A percentile compares a stretch with the other conserved stretches of the same genome.
Conservation (phyloP, 73 alveolate species). For the Paraurostyla sp. region DNA sequence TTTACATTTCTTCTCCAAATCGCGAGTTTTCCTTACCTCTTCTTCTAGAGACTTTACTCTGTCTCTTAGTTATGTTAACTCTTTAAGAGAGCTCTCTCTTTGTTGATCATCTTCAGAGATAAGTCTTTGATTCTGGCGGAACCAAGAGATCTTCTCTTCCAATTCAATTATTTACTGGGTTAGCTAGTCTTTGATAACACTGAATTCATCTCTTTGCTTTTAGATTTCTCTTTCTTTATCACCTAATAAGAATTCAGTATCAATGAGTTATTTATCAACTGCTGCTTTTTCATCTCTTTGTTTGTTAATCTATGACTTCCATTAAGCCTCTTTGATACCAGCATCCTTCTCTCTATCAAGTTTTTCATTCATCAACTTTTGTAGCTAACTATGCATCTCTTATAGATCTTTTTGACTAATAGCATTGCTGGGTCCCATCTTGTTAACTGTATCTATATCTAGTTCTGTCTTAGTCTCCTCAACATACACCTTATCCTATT, state of each 20-base stretch:
- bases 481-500: conserved; percentile 44
- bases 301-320: conserved; percentile 53
- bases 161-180: conserved; percentile 23
- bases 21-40: conserved; percentile 50
- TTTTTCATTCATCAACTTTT: conserved; percentile 39
- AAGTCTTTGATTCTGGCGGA: conserved; percentile 62
- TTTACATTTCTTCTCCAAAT: conserved; percentile 68
- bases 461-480: conserved; percentile 61
- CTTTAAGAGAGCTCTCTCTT: neutral
- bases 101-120: conserved; percentile 45
- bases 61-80: conserved; percentile 52
- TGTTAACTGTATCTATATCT: conserved; percentile 54
- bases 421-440: conserved; percentile 60
- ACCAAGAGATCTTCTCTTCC: conserved; percentile 61
- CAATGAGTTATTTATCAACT: conserved; percentile 52
- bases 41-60: conserved; percentile 23
- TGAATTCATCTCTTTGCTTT: conserved; percentile 51
- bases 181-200: neutral
- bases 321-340: conserved; percentile 44
- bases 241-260: conserved; percentile 47
- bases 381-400: conserved; percentile 47
- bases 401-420: conserved; percentile 52
- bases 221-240: conserved; percentile 24
- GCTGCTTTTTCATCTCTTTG: conserved; percentile 60
- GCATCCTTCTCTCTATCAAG: conserved; percentile 44